Conservation (phyloP, 345 rosid genomes). For the Acer campestre region DNA sequence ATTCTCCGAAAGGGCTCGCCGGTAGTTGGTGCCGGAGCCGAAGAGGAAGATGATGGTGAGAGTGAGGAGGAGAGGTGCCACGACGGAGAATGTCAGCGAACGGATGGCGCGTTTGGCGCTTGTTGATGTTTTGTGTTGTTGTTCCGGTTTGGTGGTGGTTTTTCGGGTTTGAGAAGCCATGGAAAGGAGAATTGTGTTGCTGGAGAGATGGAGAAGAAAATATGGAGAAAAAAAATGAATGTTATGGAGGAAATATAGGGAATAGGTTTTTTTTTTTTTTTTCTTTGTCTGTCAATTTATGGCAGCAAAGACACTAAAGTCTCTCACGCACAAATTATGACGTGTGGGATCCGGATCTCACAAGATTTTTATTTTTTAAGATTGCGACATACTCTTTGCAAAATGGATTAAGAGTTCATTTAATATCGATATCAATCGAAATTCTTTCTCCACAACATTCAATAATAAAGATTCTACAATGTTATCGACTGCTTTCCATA, state of each 20-base stretch:
- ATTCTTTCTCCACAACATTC: no score
- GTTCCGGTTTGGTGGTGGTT: neutral
- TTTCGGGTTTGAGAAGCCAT: slow-evolving; percentile 13
- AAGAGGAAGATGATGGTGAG: slow-evolving; percentile 25
- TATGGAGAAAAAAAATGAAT: slow-evolving; percentile 1
- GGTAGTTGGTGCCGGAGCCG: slow-evolving; percentile 37
- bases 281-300: no score
- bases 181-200: neutral
- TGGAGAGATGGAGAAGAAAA: neutral
- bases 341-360: no score
- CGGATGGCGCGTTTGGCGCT: slow-evolving; percentile 11
- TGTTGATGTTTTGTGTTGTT: neutral
- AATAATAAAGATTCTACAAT: no score
- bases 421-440: no score
- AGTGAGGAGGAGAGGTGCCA: slow-evolving; percentile 22
- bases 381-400: no score
- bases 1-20: slow-evolving; percentile 5
- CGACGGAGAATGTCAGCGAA: slow-evolving; percentile 20
- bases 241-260: slow-evolving; percentile 15
- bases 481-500: no score
- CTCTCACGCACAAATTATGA: no score
- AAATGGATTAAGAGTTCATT: no score
- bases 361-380: no score
- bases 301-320: no score
- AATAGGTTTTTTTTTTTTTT: neutral